Evolutionary conservation across 306 rosid species (phyloP), one percentile per base, ranked within the genome.

Genomic region (Rosa rugosa): DNA sequence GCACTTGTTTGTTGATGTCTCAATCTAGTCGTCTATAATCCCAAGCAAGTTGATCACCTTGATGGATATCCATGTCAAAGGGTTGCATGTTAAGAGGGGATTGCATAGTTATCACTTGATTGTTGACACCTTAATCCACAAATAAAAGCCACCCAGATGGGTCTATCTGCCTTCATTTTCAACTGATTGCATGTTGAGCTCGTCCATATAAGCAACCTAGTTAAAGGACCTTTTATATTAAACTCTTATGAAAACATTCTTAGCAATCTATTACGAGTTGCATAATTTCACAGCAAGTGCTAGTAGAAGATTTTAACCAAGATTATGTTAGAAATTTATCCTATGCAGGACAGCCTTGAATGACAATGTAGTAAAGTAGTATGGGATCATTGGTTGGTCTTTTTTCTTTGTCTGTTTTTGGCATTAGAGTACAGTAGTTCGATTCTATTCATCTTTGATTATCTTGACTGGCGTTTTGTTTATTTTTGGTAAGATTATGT

Each of bases 401-500:
- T 23, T 65, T 64, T 14, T 16, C 6, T 67, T 8, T 17, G 0
- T 17, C 9, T 25, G 0, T 25, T 23, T 25, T 6, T 25, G 25
- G 45, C 12, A 49, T 47, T 71, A 27, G 34, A 49, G 20, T 72
- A 20, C 22, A 46, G 36, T 63, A 76, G 46, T 76, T 49, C 20
- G 67, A 41, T 41, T 57, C 22, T 41, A 5, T 45, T 31, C 31
- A 51, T 67, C 67, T 64, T 70, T 54, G 40, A 20, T 14, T 42
- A 22, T 56, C 47, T n/a, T 57, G 50, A 38, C 73, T 34, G 18
- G 17, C 7, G 14, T 49, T 51, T 44, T 6, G 23, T 57, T 36
- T 73, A 0, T 57, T 25, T 51, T 47, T 14, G 51, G 65, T 54
- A 73, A 95, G 99, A 91, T 95, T 50, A 79, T 95, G 88, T 95